phyloP scores from a whole-genome alignment of 2,329 filamentous ascomycete species.

The Calonectria hawksworthii region DNA sequence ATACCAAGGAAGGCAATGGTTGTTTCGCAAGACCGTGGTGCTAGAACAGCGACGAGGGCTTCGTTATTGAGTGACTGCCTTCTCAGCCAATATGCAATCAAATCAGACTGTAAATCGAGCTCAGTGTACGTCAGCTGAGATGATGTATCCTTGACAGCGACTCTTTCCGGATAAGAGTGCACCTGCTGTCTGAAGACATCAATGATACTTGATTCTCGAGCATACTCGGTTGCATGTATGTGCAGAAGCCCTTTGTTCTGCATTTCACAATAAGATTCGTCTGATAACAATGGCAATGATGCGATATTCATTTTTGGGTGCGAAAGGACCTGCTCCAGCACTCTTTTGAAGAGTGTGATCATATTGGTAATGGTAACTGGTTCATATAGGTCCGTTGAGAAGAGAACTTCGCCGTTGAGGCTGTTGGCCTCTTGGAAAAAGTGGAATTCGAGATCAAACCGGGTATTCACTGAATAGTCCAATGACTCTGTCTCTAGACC shows the following conservation, averaged over 20 bases:
- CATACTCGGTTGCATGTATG: not conserved
- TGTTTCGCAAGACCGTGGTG: conserved; percentile 23
- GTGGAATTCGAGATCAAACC: not conserved
- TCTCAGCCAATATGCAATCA: conserved; percentile 6
- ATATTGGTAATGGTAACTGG: not conserved
- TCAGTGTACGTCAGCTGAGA: conserved; percentile 36
- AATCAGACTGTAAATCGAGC: conserved; percentile 35
- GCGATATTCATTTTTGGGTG: not conserved
- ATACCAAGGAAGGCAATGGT: conserved; percentile 31
- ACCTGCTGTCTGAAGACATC: not conserved
- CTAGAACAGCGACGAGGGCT: conserved; percentile 25
- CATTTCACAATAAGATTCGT: not conserved
- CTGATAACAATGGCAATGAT: not conserved
- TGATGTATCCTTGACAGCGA: not conserved
- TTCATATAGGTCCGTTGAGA: not conserved
- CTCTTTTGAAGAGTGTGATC: not conserved
- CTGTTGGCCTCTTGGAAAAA: not conserved
- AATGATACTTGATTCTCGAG: not conserved
- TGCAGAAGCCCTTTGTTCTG: not conserved
- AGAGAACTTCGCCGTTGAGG: not conserved
- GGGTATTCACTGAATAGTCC: not conserved
- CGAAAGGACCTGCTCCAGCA: not conserved
- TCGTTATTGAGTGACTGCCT: not conserved
- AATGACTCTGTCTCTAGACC: not conserved
- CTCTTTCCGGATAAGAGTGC: not conserved